phyloP scores from a whole-genome alignment of 352 stramenopile genomes.

The Phytophthora capsici region DNA sequence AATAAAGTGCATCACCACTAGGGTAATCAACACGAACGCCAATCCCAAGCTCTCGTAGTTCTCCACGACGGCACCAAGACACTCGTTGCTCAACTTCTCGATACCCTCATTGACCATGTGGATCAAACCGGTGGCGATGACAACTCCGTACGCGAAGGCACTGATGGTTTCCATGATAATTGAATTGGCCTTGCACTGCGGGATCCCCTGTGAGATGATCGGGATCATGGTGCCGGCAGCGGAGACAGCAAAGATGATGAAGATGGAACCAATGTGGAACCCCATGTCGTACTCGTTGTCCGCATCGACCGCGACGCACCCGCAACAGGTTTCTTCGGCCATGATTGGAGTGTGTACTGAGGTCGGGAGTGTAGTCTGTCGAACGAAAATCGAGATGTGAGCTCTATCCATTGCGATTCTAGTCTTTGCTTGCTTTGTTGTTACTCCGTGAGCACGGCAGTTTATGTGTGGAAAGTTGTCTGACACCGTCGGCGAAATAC shows the following conservation, averaged over 20 bases:
- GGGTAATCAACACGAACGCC: constrained; percentile 59
- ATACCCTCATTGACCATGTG: constrained; percentile 76
- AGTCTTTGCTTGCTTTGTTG: too few relatives aligned
- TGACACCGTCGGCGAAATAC: constrained; percentile 6
- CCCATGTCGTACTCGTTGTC: constrained; percentile 55
- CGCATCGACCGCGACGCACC: constrained; percentile 37
- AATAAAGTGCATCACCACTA: constrained; percentile 73
- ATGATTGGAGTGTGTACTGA: constrained; percentile 22
- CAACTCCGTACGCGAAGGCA: constrained; percentile 68
- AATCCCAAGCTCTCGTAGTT: constrained; percentile 61
- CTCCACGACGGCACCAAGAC: constrained; percentile 54
- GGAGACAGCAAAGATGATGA: constrained; percentile 64
- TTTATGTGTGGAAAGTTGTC: neutral
- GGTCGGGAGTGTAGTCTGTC: constrained; percentile 19
- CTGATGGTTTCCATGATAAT: constrained; percentile 60
- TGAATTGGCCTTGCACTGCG: constrained; percentile 40
- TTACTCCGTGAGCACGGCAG: neutral
- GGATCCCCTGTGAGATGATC: constrained; percentile 48
- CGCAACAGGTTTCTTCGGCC: constrained; percentile 49
- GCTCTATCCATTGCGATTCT: neutral
- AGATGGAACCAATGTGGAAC: constrained; percentile 56
- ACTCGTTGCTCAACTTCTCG: constrained; percentile 64
- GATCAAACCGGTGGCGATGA: constrained; percentile 75
- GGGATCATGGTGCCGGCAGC: constrained; percentile 46
- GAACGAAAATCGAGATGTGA: constrained; percentile 14